phyloP scores from a whole-genome alignment of 768 basidiomycete genomes.

The Mycena rosella region DNA sequence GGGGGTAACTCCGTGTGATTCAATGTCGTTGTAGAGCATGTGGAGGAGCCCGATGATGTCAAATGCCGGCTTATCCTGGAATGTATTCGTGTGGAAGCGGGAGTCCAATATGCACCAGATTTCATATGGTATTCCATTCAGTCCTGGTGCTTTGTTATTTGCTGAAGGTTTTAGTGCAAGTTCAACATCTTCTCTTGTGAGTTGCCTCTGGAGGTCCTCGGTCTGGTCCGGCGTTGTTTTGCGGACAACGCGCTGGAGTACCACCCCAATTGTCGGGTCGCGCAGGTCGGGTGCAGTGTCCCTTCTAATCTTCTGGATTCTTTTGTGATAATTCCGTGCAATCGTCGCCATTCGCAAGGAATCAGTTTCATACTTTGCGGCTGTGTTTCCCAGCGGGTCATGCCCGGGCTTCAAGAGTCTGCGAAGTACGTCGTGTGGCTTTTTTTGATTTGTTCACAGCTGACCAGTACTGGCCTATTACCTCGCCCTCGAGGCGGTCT shows the following conservation, averaged over 20 bases:
- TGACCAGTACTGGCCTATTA: constrained; percentile 19
- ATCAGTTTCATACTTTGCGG: neutral
- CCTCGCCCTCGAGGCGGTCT: constrained; percentile 18
- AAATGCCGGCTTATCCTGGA: neutral
- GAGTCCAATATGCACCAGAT: constrained; percentile 17
- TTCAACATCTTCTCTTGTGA: constrained; percentile 14
- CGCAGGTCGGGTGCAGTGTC: neutral
- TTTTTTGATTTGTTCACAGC: constrained; percentile 8
- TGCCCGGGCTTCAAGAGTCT: constrained; percentile 3
- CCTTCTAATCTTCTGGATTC: neutral
- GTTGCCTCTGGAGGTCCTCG: neutral
- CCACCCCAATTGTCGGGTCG: neutral
- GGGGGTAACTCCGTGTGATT: too few species aligned
- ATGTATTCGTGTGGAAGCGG: neutral
- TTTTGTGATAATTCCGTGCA: too few species aligned
- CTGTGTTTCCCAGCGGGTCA: neutral
- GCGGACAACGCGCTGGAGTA: neutral
- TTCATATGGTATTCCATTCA: constrained; percentile 39
- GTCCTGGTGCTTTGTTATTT: constrained; percentile 15
- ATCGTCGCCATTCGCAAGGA: constrained; percentile 6
- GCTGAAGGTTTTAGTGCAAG: too few species aligned
- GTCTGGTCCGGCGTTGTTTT: neutral
- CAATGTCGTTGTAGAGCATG: too few species aligned
- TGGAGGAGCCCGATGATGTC: too few species aligned
- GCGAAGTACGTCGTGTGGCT: too few species aligned